Evolutionary conservation across 305 asterid genomes (phyloP), one percentile per base, ranked within the genome.

Genomic region (Fraxinus ornus): DNA sequence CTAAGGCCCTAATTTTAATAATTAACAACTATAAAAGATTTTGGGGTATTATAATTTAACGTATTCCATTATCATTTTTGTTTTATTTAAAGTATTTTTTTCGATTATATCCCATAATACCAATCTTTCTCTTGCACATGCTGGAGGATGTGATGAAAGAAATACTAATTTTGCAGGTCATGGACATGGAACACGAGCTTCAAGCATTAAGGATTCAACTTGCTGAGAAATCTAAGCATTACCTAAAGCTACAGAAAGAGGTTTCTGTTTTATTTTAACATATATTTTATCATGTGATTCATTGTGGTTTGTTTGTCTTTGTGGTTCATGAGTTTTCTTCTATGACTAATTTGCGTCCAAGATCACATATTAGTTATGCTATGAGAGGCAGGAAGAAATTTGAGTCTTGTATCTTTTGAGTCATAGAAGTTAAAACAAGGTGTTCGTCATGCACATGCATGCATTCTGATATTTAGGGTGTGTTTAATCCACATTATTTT

Each of bases 181-280:
- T 95, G 98, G 98, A 95, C 90, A 95, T 95, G 98, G 98, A 95
- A 87, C 98, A 95, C 75, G 98, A 95, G 86, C 98, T 95, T 87
- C 96, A 81, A 81, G 98, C 98, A 85, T 89, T 95, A 79, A 89
- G 98, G 90, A 79, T 89, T 80, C 98, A 95, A 88, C 96, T 95
- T 44, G 94, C 90, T 62, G 97, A 93, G 84, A 95, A 95, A 91
- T 85, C 94, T 1, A 92, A 90, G 90, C 92, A 86, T 81, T 95
- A 98, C 12, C 83, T 90, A 71, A 91, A 82, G 85, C 97, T 95
- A 79, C 97, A 93, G 87, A 95, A 95, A 88, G 98, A 93, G 98
- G 98, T 94, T 79, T 80, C 17, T 39, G 60, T 62, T 81, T 73
- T 62, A 73, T 70, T 66, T 74, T 28, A 32, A 49, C 57, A 73